Conservation (phyloP, 257 asterid genomes). For the Vinca minor region DNA sequence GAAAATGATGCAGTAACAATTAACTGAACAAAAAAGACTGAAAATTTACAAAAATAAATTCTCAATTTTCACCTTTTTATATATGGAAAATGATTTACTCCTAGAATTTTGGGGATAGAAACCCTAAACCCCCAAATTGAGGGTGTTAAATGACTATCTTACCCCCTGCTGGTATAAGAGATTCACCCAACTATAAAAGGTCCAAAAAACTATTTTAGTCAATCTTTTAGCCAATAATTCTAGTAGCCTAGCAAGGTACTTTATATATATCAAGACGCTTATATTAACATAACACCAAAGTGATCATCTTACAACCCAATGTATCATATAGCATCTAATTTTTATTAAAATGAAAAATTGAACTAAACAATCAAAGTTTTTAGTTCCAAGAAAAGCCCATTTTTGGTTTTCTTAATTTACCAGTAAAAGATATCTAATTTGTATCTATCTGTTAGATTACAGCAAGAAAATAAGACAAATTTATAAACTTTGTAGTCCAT, state of each 20-base stretch:
- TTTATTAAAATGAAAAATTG: neutral
- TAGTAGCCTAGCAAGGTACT: too few species aligned
- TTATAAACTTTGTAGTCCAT: too few species aligned
- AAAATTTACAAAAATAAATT: neutral
- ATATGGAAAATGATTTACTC: too few species aligned
- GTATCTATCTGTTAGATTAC: neutral
- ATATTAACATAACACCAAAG: neutral
- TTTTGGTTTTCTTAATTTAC: neutral
- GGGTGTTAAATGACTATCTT: too few species aligned
- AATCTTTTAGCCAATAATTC: too few species aligned
- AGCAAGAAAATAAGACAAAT: neutral
- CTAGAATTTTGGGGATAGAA: too few species aligned
- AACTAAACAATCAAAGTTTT: neutral
- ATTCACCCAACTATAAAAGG: neutral
- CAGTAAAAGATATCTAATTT: neutral
- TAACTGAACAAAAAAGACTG: neutral
- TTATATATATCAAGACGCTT: too few species aligned
- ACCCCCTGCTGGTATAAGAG: too few species aligned
- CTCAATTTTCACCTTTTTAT: neutral
- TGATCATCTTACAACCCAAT: neutral
- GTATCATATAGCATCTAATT: neutral
- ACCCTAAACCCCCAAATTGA: too few species aligned
- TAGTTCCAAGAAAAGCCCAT: neutral
- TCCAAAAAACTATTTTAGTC: too few species aligned
- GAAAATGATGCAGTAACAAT: neutral